Percentiles rank a stretch among this genome's conserved stretches.
These are phyloP conservation scores for Cladobotryum protrusum DNA, from an alignment of 2,329 filamentous ascomycete genomes.

Conservation along the genomic window DNA sequence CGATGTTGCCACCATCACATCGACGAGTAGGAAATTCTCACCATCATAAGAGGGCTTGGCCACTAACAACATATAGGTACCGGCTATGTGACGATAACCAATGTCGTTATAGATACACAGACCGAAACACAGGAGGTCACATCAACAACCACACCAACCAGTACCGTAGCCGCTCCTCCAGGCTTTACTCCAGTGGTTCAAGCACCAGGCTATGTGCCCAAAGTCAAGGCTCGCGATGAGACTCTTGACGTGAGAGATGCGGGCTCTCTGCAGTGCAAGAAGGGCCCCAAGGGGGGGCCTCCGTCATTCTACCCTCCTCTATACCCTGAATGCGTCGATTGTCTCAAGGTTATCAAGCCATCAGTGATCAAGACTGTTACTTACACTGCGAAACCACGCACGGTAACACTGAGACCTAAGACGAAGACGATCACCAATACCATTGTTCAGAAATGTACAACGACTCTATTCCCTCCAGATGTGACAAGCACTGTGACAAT, in stretches of 20 bases:
- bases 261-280: background rate
- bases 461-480: constrained; percentile 2
- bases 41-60: too few species aligned
- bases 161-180: constrained; percentile 3
- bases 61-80: background rate
- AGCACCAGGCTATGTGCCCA: constrained; percentile 2
- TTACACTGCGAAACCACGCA: constrained; percentile 1
- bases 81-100: constrained; percentile 1
- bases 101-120: background rate
- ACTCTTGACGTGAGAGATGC: background rate
- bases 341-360: constrained; percentile 5
- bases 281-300: background rate
- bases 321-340: constrained; percentile 4
- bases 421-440: constrained; percentile 1
- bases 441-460: constrained; percentile 1
- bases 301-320: constrained; percentile 4
- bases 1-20: too few species aligned
- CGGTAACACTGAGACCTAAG: constrained; percentile 1
- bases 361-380: constrained; percentile 5
- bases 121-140: background rate
- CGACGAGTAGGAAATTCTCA: too few species aligned
- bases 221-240: constrained; percentile 5
- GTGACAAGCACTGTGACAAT: constrained; percentile 6
- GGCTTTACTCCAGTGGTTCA: constrained; percentile 6
- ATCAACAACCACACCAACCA: constrained; percentile 4